A percentile compares a stretch with the other conserved stretches of the same genome.
phyloP scores from a whole-genome alignment of 148 eudicot species.

The Rhododendron simsii region DNA sequence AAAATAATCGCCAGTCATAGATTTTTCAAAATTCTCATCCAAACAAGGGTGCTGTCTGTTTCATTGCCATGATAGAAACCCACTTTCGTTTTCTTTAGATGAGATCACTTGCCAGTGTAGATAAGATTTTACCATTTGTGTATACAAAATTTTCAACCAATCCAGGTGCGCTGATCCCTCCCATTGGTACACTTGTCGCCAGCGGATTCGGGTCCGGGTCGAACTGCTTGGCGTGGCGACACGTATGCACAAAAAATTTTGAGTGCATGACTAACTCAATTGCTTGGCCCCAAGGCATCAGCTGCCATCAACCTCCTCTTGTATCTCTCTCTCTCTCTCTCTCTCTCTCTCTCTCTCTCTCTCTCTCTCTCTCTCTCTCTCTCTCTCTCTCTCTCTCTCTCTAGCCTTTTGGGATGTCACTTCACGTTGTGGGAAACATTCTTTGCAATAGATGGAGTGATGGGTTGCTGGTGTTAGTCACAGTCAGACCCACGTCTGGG shows the following conservation, averaged over 20 bases:
- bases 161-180: not conserved
- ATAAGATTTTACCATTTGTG: not conserved
- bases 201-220: not conserved
- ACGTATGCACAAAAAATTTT: not conserved
- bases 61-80: not conserved
- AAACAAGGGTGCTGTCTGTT: not conserved
- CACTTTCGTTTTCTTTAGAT: not conserved
- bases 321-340: too few species aligned
- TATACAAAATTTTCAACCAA: not conserved
- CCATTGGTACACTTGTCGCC: not conserved
- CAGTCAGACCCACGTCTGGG: not conserved
- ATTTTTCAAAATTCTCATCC: too few species aligned
- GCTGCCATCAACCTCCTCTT: not conserved
- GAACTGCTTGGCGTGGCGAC: not conserved
- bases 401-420: not conserved
- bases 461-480: not conserved
- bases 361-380: too few species aligned
- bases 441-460: not conserved
- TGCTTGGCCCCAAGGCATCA: not conserved
- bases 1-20: too few species aligned
- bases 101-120: not conserved
- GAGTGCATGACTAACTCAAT: not conserved
- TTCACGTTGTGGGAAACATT: not conserved
- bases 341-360: rapidly evolving
- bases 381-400: not conserved